These are phyloP conservation scores for Ampelomyces quisqualis DNA, from an alignment of 2,329 filamentous ascomycete genomes.

Conservation along the genomic window DNA sequence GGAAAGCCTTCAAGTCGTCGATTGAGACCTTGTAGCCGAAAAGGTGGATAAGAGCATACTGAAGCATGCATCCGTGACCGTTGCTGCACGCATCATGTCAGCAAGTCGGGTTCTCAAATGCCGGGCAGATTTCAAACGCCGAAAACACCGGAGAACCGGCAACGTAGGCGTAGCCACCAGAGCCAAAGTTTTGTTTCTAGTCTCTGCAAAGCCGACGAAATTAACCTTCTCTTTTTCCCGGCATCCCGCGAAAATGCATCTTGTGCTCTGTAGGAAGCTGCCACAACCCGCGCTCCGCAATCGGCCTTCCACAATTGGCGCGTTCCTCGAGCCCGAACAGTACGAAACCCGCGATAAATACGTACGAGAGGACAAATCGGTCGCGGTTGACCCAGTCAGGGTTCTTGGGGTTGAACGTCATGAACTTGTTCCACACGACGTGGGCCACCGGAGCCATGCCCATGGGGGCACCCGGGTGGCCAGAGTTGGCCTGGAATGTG, in stretches of 20 bases:
- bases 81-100: constrained; percentile 62
- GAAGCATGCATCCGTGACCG: constrained; percentile 98
- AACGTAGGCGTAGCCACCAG: not conserved
- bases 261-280: constrained; percentile 2
- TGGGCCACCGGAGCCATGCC: constrained; percentile 92
- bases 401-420: constrained; percentile 99
- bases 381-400: constrained; percentile 96
- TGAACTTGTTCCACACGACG: constrained; percentile 98
- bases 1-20: constrained; percentile 94
- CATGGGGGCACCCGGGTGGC: constrained; percentile 98
- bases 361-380: constrained; percentile 98
- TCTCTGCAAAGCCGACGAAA: not conserved
- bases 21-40: constrained; percentile 86
- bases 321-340: not conserved
- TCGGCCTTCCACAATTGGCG: not conserved
- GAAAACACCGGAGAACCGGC: constrained; percentile 14
- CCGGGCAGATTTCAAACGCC: too few species aligned
- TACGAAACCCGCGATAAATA: constrained; percentile 31
- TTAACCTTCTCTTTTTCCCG: not conserved
- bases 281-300: constrained; percentile 6
- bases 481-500: constrained; percentile 91
- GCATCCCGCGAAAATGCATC: constrained; percentile 24
- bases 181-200: too few species aligned
- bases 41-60: constrained; percentile 96
- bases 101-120: constrained; percentile 5